Percentiles rank a stretch among this genome's conserved stretches.
phyloP scores from a whole-genome alignment of 768 basidiomycete genomes.

The Trametopsis cervina region DNA sequence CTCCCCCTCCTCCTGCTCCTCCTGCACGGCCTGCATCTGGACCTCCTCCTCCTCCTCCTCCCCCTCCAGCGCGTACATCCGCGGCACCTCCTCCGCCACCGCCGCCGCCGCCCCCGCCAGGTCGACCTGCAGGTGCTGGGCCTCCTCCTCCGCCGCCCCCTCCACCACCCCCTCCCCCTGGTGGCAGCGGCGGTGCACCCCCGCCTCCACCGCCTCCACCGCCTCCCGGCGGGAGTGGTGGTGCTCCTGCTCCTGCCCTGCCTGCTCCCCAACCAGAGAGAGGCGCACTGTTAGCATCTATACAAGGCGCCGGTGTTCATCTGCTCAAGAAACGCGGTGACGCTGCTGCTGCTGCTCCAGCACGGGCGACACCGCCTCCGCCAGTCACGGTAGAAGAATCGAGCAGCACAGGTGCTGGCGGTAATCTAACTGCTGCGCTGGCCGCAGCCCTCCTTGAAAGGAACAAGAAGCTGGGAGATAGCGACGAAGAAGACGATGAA shows the following conservation, averaged over 20 bases:
- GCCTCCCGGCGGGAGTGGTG: conserved; percentile 23
- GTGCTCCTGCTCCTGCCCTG: conserved; percentile 21
- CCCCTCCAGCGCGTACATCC: conserved; percentile 17
- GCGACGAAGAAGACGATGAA: conserved; percentile 34
- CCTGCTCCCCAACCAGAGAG: conserved; percentile 57
- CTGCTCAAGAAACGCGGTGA: conserved; percentile 55
- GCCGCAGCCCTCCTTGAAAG: conserved; percentile 78
- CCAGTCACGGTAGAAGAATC: conserved; percentile 27
- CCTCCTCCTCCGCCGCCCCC: conserved; percentile 32
- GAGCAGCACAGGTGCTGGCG: conserved; percentile 42
- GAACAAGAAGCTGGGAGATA: conserved; percentile 84
- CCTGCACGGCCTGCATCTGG: conserved; percentile 29
- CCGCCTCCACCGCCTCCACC: conserved; percentile 45
- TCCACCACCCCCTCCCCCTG: conserved; percentile 35
- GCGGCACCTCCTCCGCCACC: conserved; percentile 35
- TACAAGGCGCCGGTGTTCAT: conserved; percentile 75
- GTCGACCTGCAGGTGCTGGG: conserved; percentile 19
- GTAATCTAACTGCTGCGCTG: conserved; percentile 74
- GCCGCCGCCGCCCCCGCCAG: conserved; percentile 14
- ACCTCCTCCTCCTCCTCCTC: conserved; percentile 24
- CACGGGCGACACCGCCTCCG: conserved; percentile 28
- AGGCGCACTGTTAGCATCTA: conserved; percentile 64
- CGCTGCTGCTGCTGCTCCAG: conserved; percentile 15
- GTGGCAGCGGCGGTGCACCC: conserved; percentile 19
- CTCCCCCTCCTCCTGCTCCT: conserved; percentile 29